Evolutionary conservation across 345 rosid species (phyloP).

Genomic region (Excoecaria cochinchinensis): DNA sequence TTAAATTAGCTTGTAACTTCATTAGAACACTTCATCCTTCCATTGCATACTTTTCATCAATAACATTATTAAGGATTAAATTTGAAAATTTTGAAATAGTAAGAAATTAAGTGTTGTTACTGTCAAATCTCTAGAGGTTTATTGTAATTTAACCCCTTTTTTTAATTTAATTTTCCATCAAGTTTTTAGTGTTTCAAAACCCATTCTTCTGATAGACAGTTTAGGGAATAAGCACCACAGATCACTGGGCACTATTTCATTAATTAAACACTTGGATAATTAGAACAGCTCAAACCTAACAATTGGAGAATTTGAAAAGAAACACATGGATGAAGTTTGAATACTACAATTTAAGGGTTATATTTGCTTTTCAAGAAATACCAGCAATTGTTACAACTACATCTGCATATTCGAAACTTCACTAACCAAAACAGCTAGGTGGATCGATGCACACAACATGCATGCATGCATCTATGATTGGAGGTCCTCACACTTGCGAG

Average conservation of each 20-base stretch:
- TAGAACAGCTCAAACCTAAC: neutral
- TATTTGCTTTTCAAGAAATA: neutral
- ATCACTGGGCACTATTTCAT: neutral
- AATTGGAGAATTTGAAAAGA: neutral
- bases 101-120: too few species aligned
- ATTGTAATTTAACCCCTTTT: too few species aligned
- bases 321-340: slow-evolving; percentile 1
- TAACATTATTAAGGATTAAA: too few species aligned
- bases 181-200: neutral
- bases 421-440: neutral
- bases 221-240: neutral
- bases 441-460: neutral
- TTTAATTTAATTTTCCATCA: too few species aligned
- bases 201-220: neutral
- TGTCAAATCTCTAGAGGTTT: too few species aligned
- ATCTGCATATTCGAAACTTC: neutral
- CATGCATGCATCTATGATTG: neutral
- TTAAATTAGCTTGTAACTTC: too few species aligned
- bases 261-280: too few species aligned
- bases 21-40: too few species aligned
- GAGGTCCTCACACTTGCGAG: neutral
- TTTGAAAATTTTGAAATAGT: too few species aligned
- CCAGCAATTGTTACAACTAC: neutral
- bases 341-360: neutral
- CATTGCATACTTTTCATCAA: too few species aligned